phyloP scores from a whole-genome alignment of 148 eudicot genomes.

The Chenopodium quinoa region DNA sequence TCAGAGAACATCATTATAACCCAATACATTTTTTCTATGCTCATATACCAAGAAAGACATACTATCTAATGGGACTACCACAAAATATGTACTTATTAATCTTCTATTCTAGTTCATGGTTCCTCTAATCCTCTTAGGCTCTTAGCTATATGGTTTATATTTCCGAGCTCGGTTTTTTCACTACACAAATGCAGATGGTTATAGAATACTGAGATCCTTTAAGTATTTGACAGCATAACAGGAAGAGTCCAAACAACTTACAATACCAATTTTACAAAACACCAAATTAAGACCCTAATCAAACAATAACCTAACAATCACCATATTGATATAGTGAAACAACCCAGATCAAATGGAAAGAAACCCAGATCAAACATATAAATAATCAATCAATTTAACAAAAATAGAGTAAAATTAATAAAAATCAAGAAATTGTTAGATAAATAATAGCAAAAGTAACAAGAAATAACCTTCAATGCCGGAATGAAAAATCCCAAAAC shows the following conservation, averaged over 20 bases:
- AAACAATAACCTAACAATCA: background rate
- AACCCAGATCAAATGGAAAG: background rate
- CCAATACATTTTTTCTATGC: too few relatives aligned
- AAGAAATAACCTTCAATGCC: constrained; percentile 67
- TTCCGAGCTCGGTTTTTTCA: background rate
- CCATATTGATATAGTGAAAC: background rate
- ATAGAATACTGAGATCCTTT: background rate
- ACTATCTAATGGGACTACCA: too few relatives aligned
- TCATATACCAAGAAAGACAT: too few relatives aligned
- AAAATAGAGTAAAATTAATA: background rate
- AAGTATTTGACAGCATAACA: background rate
- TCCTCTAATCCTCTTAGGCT: too few relatives aligned
- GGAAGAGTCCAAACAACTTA: background rate
- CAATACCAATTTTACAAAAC: background rate
- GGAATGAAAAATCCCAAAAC: constrained; percentile 82
- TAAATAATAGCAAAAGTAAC: background rate
- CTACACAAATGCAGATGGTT: background rate
- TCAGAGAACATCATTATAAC: background rate
- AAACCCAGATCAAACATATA: background rate
- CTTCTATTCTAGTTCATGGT: too few relatives aligned
- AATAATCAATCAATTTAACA: background rate
- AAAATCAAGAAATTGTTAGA: background rate
- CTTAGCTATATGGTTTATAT: too few relatives aligned
- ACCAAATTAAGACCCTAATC: background rate
- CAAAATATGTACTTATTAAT: too few relatives aligned